Evolutionary conservation across 2,329 filamentous ascomycete genomes (phyloP).

Genomic region (Cladophialophora bantiana): DNA sequence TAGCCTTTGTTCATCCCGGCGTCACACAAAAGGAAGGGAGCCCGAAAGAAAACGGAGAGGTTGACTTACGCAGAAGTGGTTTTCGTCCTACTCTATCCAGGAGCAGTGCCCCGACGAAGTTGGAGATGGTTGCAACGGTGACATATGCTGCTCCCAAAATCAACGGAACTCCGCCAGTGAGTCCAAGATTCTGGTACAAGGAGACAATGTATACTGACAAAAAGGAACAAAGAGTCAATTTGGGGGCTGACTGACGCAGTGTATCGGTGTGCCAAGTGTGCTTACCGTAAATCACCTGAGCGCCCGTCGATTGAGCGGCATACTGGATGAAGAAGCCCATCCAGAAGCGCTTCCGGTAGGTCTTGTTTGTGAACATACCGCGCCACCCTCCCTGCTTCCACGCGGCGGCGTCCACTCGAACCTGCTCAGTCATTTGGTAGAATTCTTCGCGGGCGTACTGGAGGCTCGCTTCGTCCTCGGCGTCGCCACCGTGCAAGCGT

Average conservation of each 20-base stretch:
- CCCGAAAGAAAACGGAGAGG: not conserved
- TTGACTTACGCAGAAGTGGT: constrained; percentile 41
- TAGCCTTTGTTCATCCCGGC: constrained; percentile 3
- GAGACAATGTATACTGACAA: constrained; percentile 30
- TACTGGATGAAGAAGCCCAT: constrained; percentile 38
- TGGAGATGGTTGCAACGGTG: constrained; percentile 35
- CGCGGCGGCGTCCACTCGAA: constrained; percentile 27
- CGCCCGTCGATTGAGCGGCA: constrained; percentile 35
- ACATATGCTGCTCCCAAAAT: constrained; percentile 36
- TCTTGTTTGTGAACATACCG: constrained; percentile 33
- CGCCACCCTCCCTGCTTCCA: constrained; percentile 31
- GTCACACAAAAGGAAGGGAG: constrained; percentile 3
- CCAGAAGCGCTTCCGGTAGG: constrained; percentile 36
- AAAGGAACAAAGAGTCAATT: constrained; percentile 10
- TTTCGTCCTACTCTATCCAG: constrained; percentile 41
- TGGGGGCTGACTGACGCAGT: not conserved
- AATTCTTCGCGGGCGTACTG: constrained; percentile 36
- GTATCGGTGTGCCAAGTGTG: constrained; percentile 21
- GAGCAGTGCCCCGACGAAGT: constrained; percentile 33
- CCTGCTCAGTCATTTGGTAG: constrained; percentile 38
- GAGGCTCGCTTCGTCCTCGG: constrained; percentile 25
- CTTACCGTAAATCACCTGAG: constrained; percentile 45
- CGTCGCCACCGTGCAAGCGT: constrained; percentile 46
- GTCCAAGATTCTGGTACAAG: constrained; percentile 35
- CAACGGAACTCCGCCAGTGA: constrained; percentile 30